Evolutionary conservation across 805 yeast genomes (phyloP).

Genomic region (Teunomyces aglyptinius): DNA sequence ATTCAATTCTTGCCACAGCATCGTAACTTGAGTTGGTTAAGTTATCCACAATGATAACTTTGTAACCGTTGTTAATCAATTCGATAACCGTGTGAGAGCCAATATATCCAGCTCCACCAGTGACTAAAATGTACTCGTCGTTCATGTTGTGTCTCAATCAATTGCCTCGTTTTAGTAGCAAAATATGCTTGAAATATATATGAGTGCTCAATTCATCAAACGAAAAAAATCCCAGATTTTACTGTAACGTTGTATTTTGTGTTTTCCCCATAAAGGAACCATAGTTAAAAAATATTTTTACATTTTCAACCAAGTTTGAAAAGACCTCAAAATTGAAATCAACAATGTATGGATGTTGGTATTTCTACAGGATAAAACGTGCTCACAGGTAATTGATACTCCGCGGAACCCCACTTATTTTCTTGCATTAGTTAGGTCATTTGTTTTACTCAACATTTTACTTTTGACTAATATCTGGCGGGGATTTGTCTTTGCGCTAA

Average conservation of each 20-base stretch:
- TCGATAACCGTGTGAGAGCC: conserved; percentile 79
- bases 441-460: no score
- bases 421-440: no score
- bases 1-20: conserved; percentile 61
- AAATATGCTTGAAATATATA: background rate
- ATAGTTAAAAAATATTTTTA: background rate
- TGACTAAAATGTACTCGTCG: conserved; percentile 53
- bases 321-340: background rate
- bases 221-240: background rate
- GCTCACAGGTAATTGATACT: background rate
- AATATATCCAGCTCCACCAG: conserved; percentile 87
- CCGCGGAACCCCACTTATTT: no score
- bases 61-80: conserved; percentile 57
- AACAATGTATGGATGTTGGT: no score
- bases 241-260: conserved; percentile 3
- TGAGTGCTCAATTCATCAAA: background rate
- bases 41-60: conserved; percentile 74
- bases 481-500: background rate
- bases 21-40: conserved; percentile 65
- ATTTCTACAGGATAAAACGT: background rate
- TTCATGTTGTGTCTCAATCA: background rate
- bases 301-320: background rate
- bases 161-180: background rate
- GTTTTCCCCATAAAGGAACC: background rate
- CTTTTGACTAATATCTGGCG: background rate